Conservation (phyloP, 169 alveolate genomes). For the Plasmodium vivax region DNA sequence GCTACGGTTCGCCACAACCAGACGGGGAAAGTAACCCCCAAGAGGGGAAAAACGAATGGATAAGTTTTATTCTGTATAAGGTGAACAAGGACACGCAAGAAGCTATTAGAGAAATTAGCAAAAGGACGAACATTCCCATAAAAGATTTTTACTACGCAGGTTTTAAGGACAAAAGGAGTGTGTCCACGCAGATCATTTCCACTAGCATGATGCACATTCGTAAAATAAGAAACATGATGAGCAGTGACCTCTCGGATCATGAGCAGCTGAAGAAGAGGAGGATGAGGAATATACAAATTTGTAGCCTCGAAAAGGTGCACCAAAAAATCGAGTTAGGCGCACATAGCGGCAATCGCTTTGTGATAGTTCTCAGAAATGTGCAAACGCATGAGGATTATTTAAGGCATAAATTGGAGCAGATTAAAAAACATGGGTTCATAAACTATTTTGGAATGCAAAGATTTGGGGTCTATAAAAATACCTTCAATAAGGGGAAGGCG, state of each 20-base stretch:
- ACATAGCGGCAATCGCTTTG: slow-evolving; percentile 65
- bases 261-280: not conserved
- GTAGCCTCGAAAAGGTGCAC: slow-evolving; percentile 30
- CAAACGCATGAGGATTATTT: slow-evolving; percentile 67
- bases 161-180: slow-evolving; percentile 73
- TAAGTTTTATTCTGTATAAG: slow-evolving; percentile 48
- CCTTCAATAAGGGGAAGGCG: slow-evolving; percentile 73
- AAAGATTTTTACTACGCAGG: slow-evolving; percentile 71
- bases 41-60: slow-evolving; percentile 25
- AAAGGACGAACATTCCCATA: slow-evolving; percentile 53
- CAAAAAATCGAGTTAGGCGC: slow-evolving; percentile 68
- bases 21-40: not conserved
- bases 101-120: slow-evolving; percentile 70
- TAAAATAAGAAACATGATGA: slow-evolving; percentile 7
- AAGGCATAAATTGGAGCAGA: slow-evolving; percentile 29
- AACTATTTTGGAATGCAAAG: slow-evolving; percentile 77
- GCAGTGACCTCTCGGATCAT: not conserved
- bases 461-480: slow-evolving; percentile 71
- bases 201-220: not conserved
- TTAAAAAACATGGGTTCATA: slow-evolving; percentile 70
- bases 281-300: slow-evolving; percentile 27
- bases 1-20: not conserved
- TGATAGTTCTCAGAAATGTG: slow-evolving; percentile 60
- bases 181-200: slow-evolving; percentile 66
- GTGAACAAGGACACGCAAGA: slow-evolving; percentile 75